Evolutionary conservation across 306 rosid species (phyloP).

Genomic region (Cercis canadensis): DNA sequence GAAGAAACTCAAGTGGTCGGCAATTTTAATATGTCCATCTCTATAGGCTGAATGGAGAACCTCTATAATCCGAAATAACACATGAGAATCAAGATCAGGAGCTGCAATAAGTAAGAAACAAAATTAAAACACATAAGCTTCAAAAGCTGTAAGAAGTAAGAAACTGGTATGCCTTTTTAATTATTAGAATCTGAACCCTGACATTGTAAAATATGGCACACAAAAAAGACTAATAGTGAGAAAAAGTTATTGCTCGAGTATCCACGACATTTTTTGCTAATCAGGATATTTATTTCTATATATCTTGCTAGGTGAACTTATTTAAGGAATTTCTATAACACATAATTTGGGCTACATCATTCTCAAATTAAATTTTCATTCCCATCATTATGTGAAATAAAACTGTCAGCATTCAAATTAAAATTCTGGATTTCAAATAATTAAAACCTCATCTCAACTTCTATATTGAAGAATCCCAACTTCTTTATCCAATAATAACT

Average conservation of each 20-base stretch:
- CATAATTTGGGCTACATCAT: not conserved
- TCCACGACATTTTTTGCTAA: slow-evolving; percentile 11
- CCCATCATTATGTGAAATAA: not conserved
- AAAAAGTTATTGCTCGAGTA: not conserved
- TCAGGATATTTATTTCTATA: not conserved
- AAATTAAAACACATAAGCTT: slow-evolving; percentile 8
- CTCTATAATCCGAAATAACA: slow-evolving; percentile 61
- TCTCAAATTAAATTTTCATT: not conserved
- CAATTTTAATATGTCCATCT: slow-evolving; percentile 60
- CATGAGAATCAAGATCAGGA: slow-evolving; percentile 64
- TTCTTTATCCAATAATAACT: slow-evolving; percentile 13
- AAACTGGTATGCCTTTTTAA: not conserved
- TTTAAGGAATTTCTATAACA: slow-evolving; percentile 5
- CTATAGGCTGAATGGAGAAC: slow-evolving; percentile 70
- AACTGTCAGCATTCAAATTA: not conserved
- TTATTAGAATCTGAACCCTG: slow-evolving; percentile 17
- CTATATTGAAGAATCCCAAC: not conserved
- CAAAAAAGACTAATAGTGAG: not conserved
- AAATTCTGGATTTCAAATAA: slow-evolving; percentile 13
- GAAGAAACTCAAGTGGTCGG: slow-evolving; percentile 69
- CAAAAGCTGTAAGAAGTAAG: not conserved
- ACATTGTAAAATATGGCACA: slow-evolving; percentile 3
- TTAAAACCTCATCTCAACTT: slow-evolving; percentile 6
- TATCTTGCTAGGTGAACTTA: not conserved
- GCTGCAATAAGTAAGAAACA: slow-evolving; percentile 53